These are phyloP conservation scores for Austroboletus niveus DNA, from an alignment of 1,284 basidiomycete genomes.

Conservation along the genomic window DNA sequence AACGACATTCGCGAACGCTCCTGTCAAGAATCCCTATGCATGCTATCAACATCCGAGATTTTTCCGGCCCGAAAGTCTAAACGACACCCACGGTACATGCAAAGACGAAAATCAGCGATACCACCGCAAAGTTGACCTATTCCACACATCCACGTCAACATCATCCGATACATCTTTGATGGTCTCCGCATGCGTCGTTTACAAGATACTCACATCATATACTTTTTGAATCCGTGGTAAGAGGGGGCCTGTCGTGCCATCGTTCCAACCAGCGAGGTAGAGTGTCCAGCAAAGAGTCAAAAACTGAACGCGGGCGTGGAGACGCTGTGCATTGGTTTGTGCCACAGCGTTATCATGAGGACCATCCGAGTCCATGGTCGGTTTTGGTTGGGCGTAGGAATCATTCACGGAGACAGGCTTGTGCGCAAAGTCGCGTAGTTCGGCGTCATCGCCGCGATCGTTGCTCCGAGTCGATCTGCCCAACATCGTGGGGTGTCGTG, in stretches of 20 bases:
- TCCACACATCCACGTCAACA: not conserved
- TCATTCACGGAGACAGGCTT: not conserved
- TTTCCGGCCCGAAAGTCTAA: not conserved
- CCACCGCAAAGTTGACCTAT: constrained; percentile 30
- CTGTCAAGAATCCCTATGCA: constrained; percentile 29
- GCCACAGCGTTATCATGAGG: not conserved
- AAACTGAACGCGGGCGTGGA: constrained; percentile 27
- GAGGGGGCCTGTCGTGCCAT: constrained; percentile 32
- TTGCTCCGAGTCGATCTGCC: not conserved
- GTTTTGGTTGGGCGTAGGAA: not conserved
- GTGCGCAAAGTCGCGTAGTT: constrained; percentile 13
- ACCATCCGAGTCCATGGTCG: not conserved
- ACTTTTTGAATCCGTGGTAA: constrained; percentile 33
- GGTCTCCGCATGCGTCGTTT: not conserved
- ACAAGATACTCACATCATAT: constrained; percentile 21
- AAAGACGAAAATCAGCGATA: constrained; percentile 35
- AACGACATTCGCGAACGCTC: constrained; percentile 30
- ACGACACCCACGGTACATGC: constrained; percentile 25
- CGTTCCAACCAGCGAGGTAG: constrained; percentile 33
- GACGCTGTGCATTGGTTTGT: constrained; percentile 19
- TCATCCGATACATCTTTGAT: not conserved
- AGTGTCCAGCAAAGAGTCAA: constrained; percentile 31
- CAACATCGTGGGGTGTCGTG: constrained; percentile 3
- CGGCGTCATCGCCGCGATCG: constrained; percentile 1
- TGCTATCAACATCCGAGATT: constrained; percentile 4